These are phyloP conservation scores for Nakazawaea anatomiae DNA, from an alignment of 805 yeast species.

Conservation along the genomic window DNA sequence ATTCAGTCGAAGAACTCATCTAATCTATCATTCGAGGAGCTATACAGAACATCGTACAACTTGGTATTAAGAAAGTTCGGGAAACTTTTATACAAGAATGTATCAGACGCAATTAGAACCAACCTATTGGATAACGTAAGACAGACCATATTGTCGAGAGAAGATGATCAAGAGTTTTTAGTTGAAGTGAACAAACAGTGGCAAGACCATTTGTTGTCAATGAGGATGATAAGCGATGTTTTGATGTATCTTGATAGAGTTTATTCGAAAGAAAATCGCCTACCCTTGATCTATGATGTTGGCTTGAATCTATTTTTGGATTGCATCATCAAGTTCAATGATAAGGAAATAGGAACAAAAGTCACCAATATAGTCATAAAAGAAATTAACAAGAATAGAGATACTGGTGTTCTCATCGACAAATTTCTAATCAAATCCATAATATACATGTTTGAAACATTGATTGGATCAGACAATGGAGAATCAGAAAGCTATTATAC, in stretches of 20 bases:
- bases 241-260: constrained; percentile 84
- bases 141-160: constrained; percentile 10
- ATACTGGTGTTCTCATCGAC: constrained; percentile 48
- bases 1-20: constrained; percentile 71
- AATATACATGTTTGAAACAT: constrained; percentile 65
- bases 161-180: constrained; percentile 23
- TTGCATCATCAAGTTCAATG: constrained; percentile 44
- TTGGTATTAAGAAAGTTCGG: constrained; percentile 70
- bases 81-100: constrained; percentile 56
- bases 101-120: constrained; percentile 37
- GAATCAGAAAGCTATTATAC: constrained; percentile 57
- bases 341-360: constrained; percentile 43
- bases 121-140: constrained; percentile 34
- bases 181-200: constrained; percentile 40
- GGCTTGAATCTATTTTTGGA: constrained; percentile 67
- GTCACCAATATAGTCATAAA: constrained; percentile 44
- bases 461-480: constrained; percentile 24
- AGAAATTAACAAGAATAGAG: constrained; percentile 51
- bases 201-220: constrained; percentile 66
- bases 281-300: constrained; percentile 63
- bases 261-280: constrained; percentile 61
- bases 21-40: constrained; percentile 71
- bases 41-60: constrained; percentile 74
- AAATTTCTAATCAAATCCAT: constrained; percentile 53
- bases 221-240: constrained; percentile 78